Base-by-base conservation (phyloP, 2,329 filamentous ascomycete species). In the Lasiodiplodia hormozganensis region DNA sequence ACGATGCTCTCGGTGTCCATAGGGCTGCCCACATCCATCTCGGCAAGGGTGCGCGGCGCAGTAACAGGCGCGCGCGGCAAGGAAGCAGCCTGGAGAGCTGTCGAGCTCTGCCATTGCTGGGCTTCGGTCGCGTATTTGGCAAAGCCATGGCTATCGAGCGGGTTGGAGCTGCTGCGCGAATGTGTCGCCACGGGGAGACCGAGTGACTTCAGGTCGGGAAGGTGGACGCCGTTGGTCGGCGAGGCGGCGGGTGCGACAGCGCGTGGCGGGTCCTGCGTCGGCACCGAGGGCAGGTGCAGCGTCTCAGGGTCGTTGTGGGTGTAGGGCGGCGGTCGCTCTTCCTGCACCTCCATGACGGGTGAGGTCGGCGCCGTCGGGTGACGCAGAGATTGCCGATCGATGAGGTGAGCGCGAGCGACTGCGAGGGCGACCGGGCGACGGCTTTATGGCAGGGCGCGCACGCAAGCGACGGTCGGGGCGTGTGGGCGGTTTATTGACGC, bases 191-290 rank as follows among this genome's bases (percentile, higher is more conserved):
- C 77, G 38, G 78, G 76, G 31, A 80, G 78, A 38, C 81, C 75
- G 38, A 85, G 79, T 31, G 82, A 81, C 71, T 78, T 79, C 62
- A 85, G 78, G 70, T 82, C 80, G 4, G 83, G 83, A 31, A 85
- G 76, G 21, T 76, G 79, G 57, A 82, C 74, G 31, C 71, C 73
- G 43, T 70, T 57, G 69, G 72, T 71, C 53, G 70, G 49, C 62
- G 68, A 69, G 16, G n/a, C 11, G 36, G 28, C 25, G 54, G 72
- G 47, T 21, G 69, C 47, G 58, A 67, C 69, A 34, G 67, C 66
- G 36, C 70, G 60, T 14, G 70, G 71, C 28, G 79, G 75, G 11
- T 75, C 73, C 68, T 80, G 78, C 11, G 76, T 80, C 8, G 81
- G 81, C 4, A 82, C 80, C 0, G 78, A 79, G n/a, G 81, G 81